A percentile compares a stretch with the other conserved stretches of the same genome.
These are phyloP conservation scores for Penicillium odoratum DNA, from an alignment of 495 filamentous ascomycete genomes.

Conservation along the genomic window DNA sequence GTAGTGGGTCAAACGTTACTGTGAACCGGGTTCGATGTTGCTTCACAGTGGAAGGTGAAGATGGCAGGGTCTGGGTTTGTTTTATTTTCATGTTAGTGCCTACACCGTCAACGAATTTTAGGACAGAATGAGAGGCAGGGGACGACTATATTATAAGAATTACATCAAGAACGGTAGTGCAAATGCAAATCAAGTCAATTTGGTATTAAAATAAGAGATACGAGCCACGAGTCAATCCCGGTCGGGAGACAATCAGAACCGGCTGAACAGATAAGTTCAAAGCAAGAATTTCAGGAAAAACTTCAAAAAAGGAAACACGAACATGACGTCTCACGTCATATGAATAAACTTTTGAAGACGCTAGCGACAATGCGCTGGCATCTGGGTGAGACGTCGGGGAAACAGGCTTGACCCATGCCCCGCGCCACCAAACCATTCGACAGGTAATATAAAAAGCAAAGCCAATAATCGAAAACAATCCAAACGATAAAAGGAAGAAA, in stretches of 20 bases:
- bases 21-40: too few relatives aligned
- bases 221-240: constrained; percentile 59
- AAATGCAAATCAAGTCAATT: constrained; percentile 14
- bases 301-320: constrained; percentile 20
- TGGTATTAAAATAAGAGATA: constrained; percentile 16
- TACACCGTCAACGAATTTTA: background rate
- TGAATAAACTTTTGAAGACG: constrained; percentile 24
- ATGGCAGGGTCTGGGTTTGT: too few relatives aligned
- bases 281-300: constrained; percentile 18
- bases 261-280: constrained; percentile 29
- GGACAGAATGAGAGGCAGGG: background rate
- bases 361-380: constrained; percentile 21
- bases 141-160: too few relatives aligned
- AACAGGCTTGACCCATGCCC: constrained; percentile 31
- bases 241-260: constrained; percentile 57
- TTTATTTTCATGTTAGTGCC: too few relatives aligned
- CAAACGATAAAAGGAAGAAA: constrained; percentile 14
- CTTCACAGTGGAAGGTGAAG: too few relatives aligned
- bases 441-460: constrained; percentile 16
- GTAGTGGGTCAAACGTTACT: too few relatives aligned
- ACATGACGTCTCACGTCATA: constrained; percentile 22
- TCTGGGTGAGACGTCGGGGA: constrained; percentile 29
- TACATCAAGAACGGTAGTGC: background rate
- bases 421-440: constrained; percentile 32
- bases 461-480: constrained; percentile 5